Base-by-base conservation (phyloP, 2,329 filamentous ascomycete species). In the Ophiostoma pallidulum region DNA sequence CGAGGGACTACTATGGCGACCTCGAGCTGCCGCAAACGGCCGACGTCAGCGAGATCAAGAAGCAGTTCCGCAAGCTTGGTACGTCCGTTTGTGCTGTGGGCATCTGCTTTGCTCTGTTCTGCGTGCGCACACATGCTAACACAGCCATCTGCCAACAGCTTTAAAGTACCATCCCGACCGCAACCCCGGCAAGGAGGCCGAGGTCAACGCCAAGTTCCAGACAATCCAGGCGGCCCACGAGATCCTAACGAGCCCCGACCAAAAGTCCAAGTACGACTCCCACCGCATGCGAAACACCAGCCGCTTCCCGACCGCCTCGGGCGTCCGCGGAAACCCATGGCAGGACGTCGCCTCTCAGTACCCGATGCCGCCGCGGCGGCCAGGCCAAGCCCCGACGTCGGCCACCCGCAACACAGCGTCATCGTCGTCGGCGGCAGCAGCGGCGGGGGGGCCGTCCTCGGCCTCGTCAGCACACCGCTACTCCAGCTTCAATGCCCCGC, bases 131-230 rank as follows among this genome's bases (percentile, higher is more conserved):
- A 28, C 6, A 28, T 33, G 5, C 16, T 19, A 6, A 20, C 26
- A 37, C 14, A 5, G 28, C 40, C 35, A 41, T 22, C 46, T 52
- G 19, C 10, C 24, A 6, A 28, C 10, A 88, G 88, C 88, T 41
- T 71, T 94, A 40, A 85, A 86, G 63, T 94, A 85, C 59, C 89
- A 95, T 60, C 89, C 89, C 8, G 89, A 95, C 62, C 83, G 89
- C 51, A 94, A 95, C 60, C 86, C 84, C 10, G 89, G 89, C 44
- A 79, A 78, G 59, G 88, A 94, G 65, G 67, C 77, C 49, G 86
- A 91, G 59, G 84, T 84, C 60, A 86, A 86, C 55, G 73, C 83
- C 28, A 85, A 86, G 59, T 95, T 95, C 59, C 86, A 94, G 63
- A 77, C 82, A 42, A 94, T 95, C 41, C 86, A 94, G 64, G 79